Evolutionary conservation across 2,329 filamentous ascomycete genomes (phyloP).

Genomic region (Dactylella cylindrospora): DNA sequence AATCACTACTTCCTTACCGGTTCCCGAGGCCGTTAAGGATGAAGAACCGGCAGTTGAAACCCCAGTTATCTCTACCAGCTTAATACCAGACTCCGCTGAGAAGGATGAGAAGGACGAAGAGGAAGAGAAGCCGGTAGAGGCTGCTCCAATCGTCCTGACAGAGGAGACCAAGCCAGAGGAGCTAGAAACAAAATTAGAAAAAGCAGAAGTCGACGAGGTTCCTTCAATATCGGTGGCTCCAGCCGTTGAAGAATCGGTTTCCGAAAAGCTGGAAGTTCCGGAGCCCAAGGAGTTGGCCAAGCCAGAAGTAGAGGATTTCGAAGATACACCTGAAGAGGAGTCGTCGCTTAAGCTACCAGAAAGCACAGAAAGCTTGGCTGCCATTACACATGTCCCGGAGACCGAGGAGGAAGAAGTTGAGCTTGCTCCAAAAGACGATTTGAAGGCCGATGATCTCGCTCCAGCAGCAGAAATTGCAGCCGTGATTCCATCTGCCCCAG

Average conservation of each 20-base stretch:
- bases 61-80: conserved; percentile 7
- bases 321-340: conserved; percentile 2
- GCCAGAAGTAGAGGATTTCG: conserved; percentile 1
- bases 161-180: conserved; percentile 1
- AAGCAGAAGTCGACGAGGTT: conserved; percentile 20
- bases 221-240: conserved; percentile 35
- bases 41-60: conserved; percentile 15
- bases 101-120: conserved; percentile 5
- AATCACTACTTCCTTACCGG: conserved; percentile 12
- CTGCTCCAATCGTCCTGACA: not conserved
- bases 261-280: conserved; percentile 6
- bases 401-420: conserved; percentile 13
- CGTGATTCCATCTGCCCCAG: not conserved
- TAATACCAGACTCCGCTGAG: conserved; percentile 18
- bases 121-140: conserved; percentile 10
- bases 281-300: conserved; percentile 9
- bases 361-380: conserved; percentile 21
- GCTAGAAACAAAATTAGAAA: not conserved
- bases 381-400: conserved; percentile 30
- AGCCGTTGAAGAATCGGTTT: conserved; percentile 8
- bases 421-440: not conserved
- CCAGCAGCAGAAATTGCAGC: not conserved
- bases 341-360: conserved; percentile 16
- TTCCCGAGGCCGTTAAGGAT: not conserved
- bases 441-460: not conserved